These are phyloP conservation scores for Hordeum pubiflorum DNA, from an alignment of 202 grass and related monocot species.

Conservation along the genomic window DNA sequence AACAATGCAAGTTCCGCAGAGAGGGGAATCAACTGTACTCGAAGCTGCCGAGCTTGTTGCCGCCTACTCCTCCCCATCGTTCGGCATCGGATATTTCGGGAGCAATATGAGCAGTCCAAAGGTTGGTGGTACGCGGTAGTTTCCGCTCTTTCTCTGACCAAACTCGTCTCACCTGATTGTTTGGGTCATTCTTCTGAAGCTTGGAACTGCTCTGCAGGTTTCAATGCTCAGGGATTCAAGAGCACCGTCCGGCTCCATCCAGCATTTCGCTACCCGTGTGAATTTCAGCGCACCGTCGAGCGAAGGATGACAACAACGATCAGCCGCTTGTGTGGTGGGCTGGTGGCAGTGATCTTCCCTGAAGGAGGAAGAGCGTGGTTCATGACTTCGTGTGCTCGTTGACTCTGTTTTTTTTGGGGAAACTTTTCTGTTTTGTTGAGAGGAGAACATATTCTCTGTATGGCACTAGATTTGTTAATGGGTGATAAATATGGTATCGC, in stretches of 20 bases:
- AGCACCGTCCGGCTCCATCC: slow-evolving; percentile 13
- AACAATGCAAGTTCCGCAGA: slow-evolving; percentile 14
- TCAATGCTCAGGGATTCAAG: slow-evolving; percentile 48
- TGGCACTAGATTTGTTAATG: background rate
- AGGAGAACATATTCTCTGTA: background rate
- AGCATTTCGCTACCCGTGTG: slow-evolving; percentile 57
- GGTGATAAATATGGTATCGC: background rate
- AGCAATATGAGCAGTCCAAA: slow-evolving; percentile 74
- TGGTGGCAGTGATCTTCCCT: background rate
- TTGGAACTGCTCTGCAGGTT: slow-evolving; percentile 23
- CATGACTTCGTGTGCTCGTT: no score
- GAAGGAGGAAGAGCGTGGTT: background rate
- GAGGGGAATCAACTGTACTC: slow-evolving; percentile 23
- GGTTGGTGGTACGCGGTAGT: slow-evolving; percentile 21
- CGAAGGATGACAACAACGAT: slow-evolving; percentile 5
- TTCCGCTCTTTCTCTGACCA: background rate
- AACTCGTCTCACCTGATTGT: background rate
- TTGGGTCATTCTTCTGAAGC: background rate
- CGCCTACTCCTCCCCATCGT: slow-evolving; percentile 76
- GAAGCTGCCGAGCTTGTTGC: slow-evolving; percentile 64
- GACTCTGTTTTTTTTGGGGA: background rate
- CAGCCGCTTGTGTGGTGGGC: background rate
- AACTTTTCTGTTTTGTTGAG: background rate
- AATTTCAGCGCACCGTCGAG: slow-evolving; percentile 28
- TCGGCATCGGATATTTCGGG: slow-evolving; percentile 72